Base-by-base conservation (phyloP, 306 rosid genomes). In the Pyrus communis region DNA sequence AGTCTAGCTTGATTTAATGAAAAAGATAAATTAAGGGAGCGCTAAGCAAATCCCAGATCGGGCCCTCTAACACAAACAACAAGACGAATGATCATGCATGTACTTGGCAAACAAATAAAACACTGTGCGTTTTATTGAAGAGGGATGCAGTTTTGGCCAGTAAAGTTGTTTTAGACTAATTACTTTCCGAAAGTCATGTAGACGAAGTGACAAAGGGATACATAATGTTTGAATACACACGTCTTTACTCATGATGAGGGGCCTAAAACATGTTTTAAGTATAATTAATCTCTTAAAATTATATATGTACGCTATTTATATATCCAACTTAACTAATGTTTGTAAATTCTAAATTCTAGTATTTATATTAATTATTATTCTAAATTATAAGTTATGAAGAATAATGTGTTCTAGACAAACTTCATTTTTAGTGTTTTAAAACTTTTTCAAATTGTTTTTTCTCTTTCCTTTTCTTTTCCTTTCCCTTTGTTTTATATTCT, bases 51-150 rank as follows among this genome's bases (percentile, higher is more conserved):
- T 85, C 85, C 66, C 80, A 52, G 38, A 75, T 51, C 35, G 71
- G 73, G 43, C 81, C 89, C 83, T 82, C 80, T 27, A 60, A 83
- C 89, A 82, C 97, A 88, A 86, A 88, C 90, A 89, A 88, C 93
- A 86, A 86, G 93, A 88, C 89, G 80, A 88, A 88, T 83, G 81
- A 76, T 75, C 59, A 18, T 78, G 87, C 59, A 18, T 78, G 87
- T 80, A 88, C 93, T 91, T 86, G 71, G 42, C 19, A 15, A 62
- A 62, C 81, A 75, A 77, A 75, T 59, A 81, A 83, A 9, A 45
- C 58, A 81, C 27, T 43, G 79, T 79, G 86, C 88, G 71, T 84
- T 87, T 86, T 62, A 69, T 83, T 88, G 85, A 76, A 86, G 86
- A 88, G 67, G 88, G 61, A 74, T 19, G 78, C 33, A 82, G 73